phyloP scores from a whole-genome alignment of 129 eudicot species.

The Oenanthe sinensis region DNA sequence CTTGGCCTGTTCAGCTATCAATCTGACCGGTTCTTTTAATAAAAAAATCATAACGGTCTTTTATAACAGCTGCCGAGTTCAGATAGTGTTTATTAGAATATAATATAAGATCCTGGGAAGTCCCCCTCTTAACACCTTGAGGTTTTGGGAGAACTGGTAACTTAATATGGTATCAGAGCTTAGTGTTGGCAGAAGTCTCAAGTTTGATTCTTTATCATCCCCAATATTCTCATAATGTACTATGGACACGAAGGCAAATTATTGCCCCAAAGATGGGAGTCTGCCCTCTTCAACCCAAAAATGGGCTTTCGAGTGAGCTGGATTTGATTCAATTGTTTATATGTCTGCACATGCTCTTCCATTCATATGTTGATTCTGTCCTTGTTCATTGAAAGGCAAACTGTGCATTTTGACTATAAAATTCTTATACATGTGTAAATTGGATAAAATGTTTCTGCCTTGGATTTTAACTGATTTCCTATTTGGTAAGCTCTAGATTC shows the following conservation, averaged over 20 bases:
- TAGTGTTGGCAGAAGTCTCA: too few relatives aligned
- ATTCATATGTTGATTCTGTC: not conserved
- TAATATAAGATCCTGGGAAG: too few relatives aligned
- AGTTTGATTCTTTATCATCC: too few relatives aligned
- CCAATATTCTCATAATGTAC: too few relatives aligned
- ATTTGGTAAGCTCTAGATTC: conserved; percentile 98
- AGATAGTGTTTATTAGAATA: not conserved
- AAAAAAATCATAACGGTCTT: not conserved
- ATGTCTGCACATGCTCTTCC: not conserved
- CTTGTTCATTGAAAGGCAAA: not conserved
- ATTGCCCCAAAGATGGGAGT: too few relatives aligned
- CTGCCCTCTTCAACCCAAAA: too few relatives aligned
- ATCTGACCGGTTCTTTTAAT: not conserved
- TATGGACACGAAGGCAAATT: too few relatives aligned
- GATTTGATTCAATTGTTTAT: not conserved
- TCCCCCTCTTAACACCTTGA: too few relatives aligned
- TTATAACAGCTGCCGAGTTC: not conserved
- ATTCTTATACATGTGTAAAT: not conserved
- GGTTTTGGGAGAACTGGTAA: too few relatives aligned
- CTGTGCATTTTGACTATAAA: not conserved
- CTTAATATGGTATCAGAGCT: too few relatives aligned
- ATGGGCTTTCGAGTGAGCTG: not conserved
- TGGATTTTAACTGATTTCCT: conserved; percentile 42
- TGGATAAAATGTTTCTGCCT: conserved; percentile 1
- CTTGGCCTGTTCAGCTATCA: not conserved